phyloP scores from a whole-genome alignment of 2,329 filamentous ascomycete genomes.

The Lachnellula subtilissima region DNA sequence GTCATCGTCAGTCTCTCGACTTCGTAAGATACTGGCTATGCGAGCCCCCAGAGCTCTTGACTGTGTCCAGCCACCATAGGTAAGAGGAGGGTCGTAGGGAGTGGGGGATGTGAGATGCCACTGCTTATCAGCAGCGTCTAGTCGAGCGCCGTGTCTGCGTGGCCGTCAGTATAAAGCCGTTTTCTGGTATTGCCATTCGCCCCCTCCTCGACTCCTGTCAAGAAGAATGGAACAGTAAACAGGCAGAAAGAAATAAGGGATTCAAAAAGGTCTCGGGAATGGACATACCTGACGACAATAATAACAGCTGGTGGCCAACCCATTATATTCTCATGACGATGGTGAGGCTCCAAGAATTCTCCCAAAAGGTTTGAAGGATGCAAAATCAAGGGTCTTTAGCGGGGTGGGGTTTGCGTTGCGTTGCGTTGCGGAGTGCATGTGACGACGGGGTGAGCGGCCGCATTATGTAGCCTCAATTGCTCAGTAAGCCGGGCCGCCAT shows the following conservation, averaged over 20 bases:
- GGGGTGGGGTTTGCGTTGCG: not conserved
- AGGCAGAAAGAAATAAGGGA: no score
- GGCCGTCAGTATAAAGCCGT: conserved; percentile 5
- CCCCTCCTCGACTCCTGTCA: no score
- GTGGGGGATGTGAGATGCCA: conserved; percentile 93
- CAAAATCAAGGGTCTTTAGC: not conserved
- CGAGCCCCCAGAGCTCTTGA: conserved; percentile 74
- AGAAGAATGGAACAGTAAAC: no score
- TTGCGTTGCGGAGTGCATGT: not conserved
- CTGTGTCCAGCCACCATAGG: conserved; percentile 91
- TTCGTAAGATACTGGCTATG: conserved; percentile 68
- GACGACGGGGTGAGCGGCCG: not conserved
- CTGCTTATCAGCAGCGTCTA: conserved; percentile 89
- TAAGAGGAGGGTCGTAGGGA: conserved; percentile 92
- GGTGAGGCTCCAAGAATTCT: no score
- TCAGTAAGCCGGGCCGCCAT: no score
- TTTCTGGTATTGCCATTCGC: no score
- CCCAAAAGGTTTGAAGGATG: no score
- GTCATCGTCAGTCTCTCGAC: conserved; percentile 40
- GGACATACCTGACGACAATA: conserved; percentile 46
- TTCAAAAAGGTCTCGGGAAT: no score
- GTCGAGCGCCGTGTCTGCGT: conserved; percentile 77
- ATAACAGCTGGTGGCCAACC: conserved; percentile 45
- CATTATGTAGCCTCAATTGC: no score
- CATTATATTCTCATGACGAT: conserved; percentile 30